Conservation (phyloP, 2,329 filamentous ascomycete genomes). For the Fusarium secorum region DNA sequence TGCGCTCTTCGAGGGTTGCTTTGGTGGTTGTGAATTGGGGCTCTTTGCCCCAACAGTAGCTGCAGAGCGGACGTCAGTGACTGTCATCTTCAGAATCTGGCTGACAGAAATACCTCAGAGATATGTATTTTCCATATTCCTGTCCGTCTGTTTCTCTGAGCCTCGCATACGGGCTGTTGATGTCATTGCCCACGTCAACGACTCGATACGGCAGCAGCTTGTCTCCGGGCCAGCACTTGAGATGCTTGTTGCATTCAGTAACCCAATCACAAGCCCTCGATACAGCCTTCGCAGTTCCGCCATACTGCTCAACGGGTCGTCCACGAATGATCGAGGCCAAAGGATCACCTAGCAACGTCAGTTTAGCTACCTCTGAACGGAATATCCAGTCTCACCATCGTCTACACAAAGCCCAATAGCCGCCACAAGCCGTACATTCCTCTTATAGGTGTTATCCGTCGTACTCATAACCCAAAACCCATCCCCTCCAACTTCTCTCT, state of each 20-base stretch:
- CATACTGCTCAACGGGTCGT: neutral
- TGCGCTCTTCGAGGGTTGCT: neutral
- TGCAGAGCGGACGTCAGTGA: neutral
- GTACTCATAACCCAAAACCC: conserved; percentile 7
- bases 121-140: neutral
- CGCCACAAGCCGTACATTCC: neutral
- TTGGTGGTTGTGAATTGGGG: neutral
- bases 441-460: neutral
- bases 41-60: conserved; percentile 1
- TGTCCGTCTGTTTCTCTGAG: neutral
- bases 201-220: neutral
- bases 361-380: fast-evolving
- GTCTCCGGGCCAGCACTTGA: neutral
- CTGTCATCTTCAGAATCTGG: neutral
- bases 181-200: neutral
- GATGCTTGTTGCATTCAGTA: neutral
- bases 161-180: neutral
- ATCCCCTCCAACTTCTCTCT: neutral
- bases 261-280: neutral
- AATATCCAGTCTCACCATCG: neutral
- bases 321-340: neutral
- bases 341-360: neutral
- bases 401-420: conserved; percentile 3
- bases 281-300: neutral
- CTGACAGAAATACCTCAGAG: neutral